These are phyloP conservation scores for Epichloe amarillans DNA, from an alignment of 2,329 filamentous ascomycete genomes.

Conservation along the genomic window DNA sequence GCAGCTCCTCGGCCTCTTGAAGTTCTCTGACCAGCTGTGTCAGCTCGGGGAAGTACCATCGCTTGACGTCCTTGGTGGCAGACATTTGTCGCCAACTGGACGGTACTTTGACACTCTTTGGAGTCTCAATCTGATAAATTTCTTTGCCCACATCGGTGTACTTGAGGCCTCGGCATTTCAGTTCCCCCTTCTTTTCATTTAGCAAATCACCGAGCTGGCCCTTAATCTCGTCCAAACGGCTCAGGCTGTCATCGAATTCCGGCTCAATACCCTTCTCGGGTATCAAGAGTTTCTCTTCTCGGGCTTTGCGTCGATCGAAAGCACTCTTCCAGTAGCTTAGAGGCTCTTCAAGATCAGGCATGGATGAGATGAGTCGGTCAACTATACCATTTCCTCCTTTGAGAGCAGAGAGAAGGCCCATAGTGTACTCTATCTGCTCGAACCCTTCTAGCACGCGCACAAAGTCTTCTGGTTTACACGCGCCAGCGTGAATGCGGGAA, in stretches of 20 bases:
- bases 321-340: constrained; percentile 81
- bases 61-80: constrained; percentile 75
- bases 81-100: constrained; percentile 94
- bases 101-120: constrained; percentile 73
- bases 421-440: constrained; percentile 93
- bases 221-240: constrained; percentile 63
- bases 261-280: constrained; percentile 79
- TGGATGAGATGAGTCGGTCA: constrained; percentile 65
- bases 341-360: constrained; percentile 69
- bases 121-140: constrained; percentile 88
- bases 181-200: constrained; percentile 54
- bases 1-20: constrained; percentile 88
- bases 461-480: constrained; percentile 86
- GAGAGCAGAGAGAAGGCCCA: constrained; percentile 62
- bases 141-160: constrained; percentile 89
- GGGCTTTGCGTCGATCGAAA: constrained; percentile 72
- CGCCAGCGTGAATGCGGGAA: constrained; percentile 82
- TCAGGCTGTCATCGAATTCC: constrained; percentile 78
- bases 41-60: constrained; percentile 84
- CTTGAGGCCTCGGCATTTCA: constrained; percentile 61
- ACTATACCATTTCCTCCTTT: constrained; percentile 72
- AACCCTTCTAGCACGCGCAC: constrained; percentile 89
- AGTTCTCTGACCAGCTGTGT: constrained; percentile 71
- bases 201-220: constrained; percentile 58
- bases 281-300: constrained; percentile 67